Evolutionary conservation across 768 basidiomycete genomes (phyloP).

Genomic region (Amanita thiersii): DNA sequence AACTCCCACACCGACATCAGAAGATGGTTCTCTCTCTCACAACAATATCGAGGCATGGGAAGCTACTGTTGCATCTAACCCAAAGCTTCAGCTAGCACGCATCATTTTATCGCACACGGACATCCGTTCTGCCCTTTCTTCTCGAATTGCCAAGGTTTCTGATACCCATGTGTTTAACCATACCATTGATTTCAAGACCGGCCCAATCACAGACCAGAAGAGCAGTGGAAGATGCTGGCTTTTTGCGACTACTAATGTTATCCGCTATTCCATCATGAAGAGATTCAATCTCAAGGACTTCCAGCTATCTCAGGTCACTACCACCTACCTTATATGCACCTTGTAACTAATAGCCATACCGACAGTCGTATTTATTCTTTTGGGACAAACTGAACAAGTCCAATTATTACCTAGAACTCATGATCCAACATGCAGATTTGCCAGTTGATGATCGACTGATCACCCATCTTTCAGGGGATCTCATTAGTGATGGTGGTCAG

Average conservation of each 20-base stretch:
- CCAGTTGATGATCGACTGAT: conserved; percentile 83
- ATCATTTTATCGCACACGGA: conserved; percentile 66
- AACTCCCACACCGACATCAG: conserved; percentile 34
- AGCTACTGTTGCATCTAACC: conserved; percentile 36
- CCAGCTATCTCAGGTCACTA: conserved; percentile 75
- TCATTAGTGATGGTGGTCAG: conserved; percentile 88
- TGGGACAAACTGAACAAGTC: conserved; percentile 94
- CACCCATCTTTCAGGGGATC: conserved; percentile 62
- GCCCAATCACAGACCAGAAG: conserved; percentile 82
- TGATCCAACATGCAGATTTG: conserved; percentile 72
- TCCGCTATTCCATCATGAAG: conserved; percentile 81
- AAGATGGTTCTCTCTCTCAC: conserved; percentile 53
- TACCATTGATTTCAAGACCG: conserved; percentile 71
- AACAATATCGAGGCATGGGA: conserved; percentile 66
- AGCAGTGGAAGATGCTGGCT: conserved; percentile 92
- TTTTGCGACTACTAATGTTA: conserved; percentile 85
- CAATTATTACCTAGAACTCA: conserved; percentile 87
- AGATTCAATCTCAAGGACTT: conserved; percentile 82
- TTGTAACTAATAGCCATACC: conserved; percentile 6
- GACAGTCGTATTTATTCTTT: conserved; percentile 85
- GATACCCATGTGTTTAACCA: conserved; percentile 81
- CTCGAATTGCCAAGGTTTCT: conserved; percentile 50
- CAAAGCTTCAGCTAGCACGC: conserved; percentile 68
- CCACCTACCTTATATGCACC: background rate
- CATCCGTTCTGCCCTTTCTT: conserved; percentile 53